phyloP scores from a whole-genome alignment of 2,329 filamentous ascomycete genomes.

The Trichoderma simmonsii region DNA sequence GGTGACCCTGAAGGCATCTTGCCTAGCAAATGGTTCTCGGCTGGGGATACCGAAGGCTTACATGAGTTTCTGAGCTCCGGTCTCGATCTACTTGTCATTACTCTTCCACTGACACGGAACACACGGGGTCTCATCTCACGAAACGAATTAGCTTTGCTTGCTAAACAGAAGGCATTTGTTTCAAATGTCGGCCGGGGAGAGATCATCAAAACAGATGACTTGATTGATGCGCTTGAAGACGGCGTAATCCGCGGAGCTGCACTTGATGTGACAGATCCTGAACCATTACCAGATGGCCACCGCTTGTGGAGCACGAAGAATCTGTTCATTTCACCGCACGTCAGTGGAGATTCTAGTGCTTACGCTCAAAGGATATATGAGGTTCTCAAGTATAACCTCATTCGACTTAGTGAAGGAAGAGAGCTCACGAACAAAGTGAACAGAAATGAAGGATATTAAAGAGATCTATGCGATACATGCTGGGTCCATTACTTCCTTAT shows the following conservation, averaged over 20 bases:
- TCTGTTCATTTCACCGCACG: constrained; percentile 58
- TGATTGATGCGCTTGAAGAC: constrained; percentile 58
- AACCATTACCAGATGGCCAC: constrained; percentile 67
- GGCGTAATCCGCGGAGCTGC: constrained; percentile 59
- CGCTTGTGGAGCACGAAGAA: constrained; percentile 69
- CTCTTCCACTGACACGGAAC: constrained; percentile 47
- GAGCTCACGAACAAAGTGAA: constrained; percentile 41
- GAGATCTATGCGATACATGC: background rate
- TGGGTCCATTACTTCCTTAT: background rate
- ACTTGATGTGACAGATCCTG: constrained; percentile 75
- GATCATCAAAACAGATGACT: constrained; percentile 48
- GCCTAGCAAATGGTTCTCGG: constrained; percentile 52
- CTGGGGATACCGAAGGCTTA: constrained; percentile 40
- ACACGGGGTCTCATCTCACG: constrained; percentile 51
- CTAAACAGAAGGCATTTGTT: constrained; percentile 53
- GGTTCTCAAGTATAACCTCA: constrained; percentile 43
- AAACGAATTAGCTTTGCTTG: constrained; percentile 47
- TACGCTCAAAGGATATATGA: constrained; percentile 42
- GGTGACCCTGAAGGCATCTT: constrained; percentile 49
- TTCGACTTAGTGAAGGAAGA: constrained; percentile 35
- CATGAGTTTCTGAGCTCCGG: constrained; percentile 50
- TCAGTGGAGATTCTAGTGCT: constrained; percentile 41
- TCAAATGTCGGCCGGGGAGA: constrained; percentile 67
- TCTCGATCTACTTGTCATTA: constrained; percentile 52
- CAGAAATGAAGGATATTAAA: constrained; percentile 29